A percentile compares a stretch with the other conserved stretches of the same genome.
phyloP scores from a whole-genome alignment of 2,329 filamentous ascomycete genomes.

The Phialophora macrospora region DNA sequence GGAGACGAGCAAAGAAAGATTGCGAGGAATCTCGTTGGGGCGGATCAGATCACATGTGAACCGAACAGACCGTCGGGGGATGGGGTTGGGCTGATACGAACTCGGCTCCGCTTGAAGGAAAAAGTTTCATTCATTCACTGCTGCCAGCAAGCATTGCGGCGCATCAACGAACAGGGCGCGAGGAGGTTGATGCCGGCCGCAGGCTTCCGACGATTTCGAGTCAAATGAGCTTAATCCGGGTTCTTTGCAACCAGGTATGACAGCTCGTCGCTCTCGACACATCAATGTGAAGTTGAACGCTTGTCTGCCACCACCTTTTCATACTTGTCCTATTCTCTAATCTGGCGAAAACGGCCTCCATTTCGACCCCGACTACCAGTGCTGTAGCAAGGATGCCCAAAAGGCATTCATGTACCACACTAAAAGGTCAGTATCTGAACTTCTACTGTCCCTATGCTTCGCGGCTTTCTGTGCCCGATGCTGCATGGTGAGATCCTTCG shows the following conservation, averaged over 20 bases:
- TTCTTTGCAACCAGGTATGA: not conserved
- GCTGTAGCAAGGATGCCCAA: not conserved
- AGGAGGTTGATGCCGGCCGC: not conserved
- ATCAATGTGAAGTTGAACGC: not conserved
- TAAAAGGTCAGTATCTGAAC: not conserved
- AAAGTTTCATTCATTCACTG: constrained; percentile 19
- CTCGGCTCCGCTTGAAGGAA: constrained; percentile 7
- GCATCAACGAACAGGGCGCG: not conserved
- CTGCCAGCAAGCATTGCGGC: constrained; percentile 3
- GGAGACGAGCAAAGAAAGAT: constrained; percentile 7
- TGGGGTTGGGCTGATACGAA: constrained; percentile 4
- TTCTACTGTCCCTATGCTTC: not conserved
- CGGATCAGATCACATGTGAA: constrained; percentile 14
- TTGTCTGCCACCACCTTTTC: not conserved
- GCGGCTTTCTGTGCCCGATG: not conserved
- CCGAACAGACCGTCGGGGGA: not conserved
- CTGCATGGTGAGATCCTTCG: not conserved
- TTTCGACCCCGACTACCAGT: no score
- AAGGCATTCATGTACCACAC: not conserved
- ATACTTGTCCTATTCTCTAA: not conserved
- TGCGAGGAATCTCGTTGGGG: constrained; percentile 12
- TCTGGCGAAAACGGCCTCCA: not conserved
- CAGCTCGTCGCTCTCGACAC: not conserved
- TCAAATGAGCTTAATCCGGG: not conserved
- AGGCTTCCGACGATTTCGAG: not conserved